phyloP scores from a whole-genome alignment of 176 grass and related monocot genomes.

The Oryza officinalis region DNA sequence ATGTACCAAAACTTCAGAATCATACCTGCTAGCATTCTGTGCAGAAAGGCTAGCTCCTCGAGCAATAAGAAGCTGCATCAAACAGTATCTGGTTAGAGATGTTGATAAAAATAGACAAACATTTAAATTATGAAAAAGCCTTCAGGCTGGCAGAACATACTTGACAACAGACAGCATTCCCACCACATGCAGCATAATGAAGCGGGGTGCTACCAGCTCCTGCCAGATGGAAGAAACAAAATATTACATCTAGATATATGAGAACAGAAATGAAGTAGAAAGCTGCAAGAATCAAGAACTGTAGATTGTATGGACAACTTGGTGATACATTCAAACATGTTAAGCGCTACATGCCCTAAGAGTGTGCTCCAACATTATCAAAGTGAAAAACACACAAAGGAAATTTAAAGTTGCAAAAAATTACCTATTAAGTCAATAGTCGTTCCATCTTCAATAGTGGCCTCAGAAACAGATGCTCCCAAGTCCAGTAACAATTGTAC shows the following conservation, averaged over 20 bases:
- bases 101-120: constrained; percentile 16
- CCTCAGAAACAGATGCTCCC: constrained; percentile 71
- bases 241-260: constrained; percentile 16
- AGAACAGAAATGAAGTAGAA: constrained; percentile 6
- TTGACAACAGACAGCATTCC: constrained; percentile 92
- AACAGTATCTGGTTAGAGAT: constrained; percentile 23
- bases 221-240: constrained; percentile 41
- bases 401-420: constrained; percentile 15
- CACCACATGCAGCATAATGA: constrained; percentile 96
- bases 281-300: constrained; percentile 2
- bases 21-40: constrained; percentile 74
- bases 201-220: constrained; percentile 91
- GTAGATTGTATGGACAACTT: not conserved
- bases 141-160: constrained; percentile 50
- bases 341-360: constrained; percentile 17
- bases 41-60: constrained; percentile 67
- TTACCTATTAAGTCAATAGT: constrained; percentile 93
- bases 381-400: constrained; percentile 1
- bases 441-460: constrained; percentile 83
- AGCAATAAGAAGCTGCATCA: constrained; percentile 82
- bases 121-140: constrained; percentile 12
- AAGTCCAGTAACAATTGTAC: constrained; percentile 84
- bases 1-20: constrained; percentile 14
- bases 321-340: not conserved
- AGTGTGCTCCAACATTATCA: not conserved